These are phyloP conservation scores for Pholiota conissans DNA, from an alignment of 768 basidiomycete species.

Conservation along the genomic window DNA sequence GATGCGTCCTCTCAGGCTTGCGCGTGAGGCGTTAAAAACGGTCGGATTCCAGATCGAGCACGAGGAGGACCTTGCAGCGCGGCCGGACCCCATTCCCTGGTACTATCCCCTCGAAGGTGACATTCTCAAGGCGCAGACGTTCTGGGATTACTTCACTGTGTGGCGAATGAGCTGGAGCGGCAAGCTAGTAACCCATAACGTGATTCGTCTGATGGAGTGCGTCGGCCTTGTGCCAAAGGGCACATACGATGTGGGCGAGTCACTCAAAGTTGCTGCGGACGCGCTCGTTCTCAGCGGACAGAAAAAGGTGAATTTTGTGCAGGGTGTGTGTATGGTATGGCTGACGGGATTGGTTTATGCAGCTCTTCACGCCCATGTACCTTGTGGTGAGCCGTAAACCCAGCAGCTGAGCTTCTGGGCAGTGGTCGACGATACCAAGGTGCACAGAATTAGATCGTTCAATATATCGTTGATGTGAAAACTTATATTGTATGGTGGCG, in stretches of 20 bases:
- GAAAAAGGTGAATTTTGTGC: slow-evolving; percentile 59
- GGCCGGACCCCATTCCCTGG: slow-evolving; percentile 79
- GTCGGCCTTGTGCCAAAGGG: slow-evolving; percentile 87
- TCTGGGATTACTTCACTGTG: slow-evolving; percentile 87
- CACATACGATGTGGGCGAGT: slow-evolving; percentile 87
- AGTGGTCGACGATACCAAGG: no score
- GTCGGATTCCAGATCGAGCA: slow-evolving; percentile 89
- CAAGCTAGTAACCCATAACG: slow-evolving; percentile 79
- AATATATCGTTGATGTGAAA: no score
- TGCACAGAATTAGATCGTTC: no score
- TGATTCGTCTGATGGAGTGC: slow-evolving; percentile 74
- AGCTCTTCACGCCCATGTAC: slow-evolving; percentile 92
- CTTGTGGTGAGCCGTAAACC: slow-evolving; percentile 65
- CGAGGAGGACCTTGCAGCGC: slow-evolving; percentile 93
- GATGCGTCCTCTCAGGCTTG: slow-evolving; percentile 77
- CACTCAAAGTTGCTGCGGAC: slow-evolving; percentile 78
- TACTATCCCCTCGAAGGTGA: slow-evolving; percentile 98
- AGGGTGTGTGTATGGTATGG: slow-evolving; percentile 1
- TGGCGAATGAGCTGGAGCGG: slow-evolving; percentile 93
- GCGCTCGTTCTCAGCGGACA: slow-evolving; percentile 84
- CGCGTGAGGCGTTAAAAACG: slow-evolving; percentile 72
- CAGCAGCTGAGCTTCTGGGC: no score
- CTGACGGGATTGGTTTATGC: slow-evolving; percentile 15
- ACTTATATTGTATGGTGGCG: no score
- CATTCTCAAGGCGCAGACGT: slow-evolving; percentile 86